Percentiles rank a stretch among this genome's conserved stretches.
These are phyloP conservation scores for Gaertneriomyces semiglobifer DNA, from an alignment of 192 early-diverging fungal species.

Conservation along the genomic window DNA sequence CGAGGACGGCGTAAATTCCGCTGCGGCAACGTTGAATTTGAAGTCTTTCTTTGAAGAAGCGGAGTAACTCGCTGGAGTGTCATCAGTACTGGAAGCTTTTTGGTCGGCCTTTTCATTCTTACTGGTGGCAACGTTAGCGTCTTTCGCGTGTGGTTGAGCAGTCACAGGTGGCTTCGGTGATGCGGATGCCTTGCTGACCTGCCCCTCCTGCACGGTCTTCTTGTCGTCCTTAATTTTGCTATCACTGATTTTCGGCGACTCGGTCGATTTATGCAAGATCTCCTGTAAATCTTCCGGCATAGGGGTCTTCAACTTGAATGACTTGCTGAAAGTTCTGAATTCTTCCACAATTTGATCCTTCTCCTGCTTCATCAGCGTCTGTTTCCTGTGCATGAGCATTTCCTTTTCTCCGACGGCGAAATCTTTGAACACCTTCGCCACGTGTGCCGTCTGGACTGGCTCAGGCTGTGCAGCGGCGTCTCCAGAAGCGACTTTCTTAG, in stretches of 20 bases:
- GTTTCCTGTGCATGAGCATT: conserved; percentile 69
- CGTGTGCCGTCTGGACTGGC: conserved; percentile 24
- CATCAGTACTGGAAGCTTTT: no score
- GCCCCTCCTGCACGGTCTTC: conserved; percentile 8
- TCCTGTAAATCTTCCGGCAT: conserved; percentile 78
- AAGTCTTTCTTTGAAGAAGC: conserved; percentile 24
- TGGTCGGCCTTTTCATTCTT: no score
- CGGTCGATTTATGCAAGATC: conserved; percentile 59
- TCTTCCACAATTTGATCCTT: conserved; percentile 72
- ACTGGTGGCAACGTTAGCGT: neutral
- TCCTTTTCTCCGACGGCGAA: conserved; percentile 78
- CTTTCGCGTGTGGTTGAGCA: neutral
- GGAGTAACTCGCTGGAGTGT: neutral
- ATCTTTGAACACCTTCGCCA: conserved; percentile 45
- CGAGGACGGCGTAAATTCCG: conserved; percentile 39
- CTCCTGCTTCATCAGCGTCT: conserved; percentile 68
- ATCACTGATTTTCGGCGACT: conserved; percentile 21
- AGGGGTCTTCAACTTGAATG: conserved; percentile 74
- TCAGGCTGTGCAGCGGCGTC: no score
- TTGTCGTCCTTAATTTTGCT: conserved; percentile 10
- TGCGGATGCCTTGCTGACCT: neutral
- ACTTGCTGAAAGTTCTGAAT: conserved; percentile 74
- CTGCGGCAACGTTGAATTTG: conserved; percentile 44
- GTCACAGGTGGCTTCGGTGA: neutral
- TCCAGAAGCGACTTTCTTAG: no score